Percentiles rank a stretch among this genome's conserved stretches.
Conservation (phyloP, 2,329 filamentous ascomycete species). For the Stemphylium lycopersici region DNA sequence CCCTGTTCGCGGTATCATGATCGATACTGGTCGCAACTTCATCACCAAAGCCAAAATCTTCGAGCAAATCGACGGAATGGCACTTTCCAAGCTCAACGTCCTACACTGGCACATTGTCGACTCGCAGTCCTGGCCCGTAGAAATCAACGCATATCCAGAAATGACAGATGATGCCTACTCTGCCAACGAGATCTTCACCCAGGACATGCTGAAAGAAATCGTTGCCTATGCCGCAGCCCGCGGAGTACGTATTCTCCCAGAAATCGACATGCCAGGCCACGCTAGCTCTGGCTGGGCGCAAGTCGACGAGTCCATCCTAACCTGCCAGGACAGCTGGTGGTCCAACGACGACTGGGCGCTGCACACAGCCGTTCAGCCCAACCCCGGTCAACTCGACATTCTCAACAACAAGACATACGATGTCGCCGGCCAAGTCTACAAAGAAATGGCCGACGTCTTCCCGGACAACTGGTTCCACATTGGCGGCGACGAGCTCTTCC, state of each 20-base stretch:
- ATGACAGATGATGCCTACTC: constrained; percentile 64
- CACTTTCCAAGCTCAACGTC: constrained; percentile 63
- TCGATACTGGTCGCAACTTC: constrained; percentile 63
- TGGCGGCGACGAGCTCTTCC: constrained; percentile 62
- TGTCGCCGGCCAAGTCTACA: constrained; percentile 61
- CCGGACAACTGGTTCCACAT: constrained; percentile 62
- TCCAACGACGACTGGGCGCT: constrained; percentile 62
- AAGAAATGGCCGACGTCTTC: constrained; percentile 59
- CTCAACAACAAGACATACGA: constrained; percentile 63
- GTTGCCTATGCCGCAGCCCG: constrained; percentile 60
- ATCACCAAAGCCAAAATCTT: constrained; percentile 58
- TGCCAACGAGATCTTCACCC: constrained; percentile 54
- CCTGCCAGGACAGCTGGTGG: constrained; percentile 65
- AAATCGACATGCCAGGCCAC: constrained; percentile 68
- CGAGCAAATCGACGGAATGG: constrained; percentile 62
- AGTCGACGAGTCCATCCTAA: constrained; percentile 62
- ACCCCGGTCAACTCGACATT: constrained; percentile 63
- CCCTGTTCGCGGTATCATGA: constrained; percentile 62
- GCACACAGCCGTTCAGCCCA: constrained; percentile 63
- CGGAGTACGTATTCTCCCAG: constrained; percentile 65
- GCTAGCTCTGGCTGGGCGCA: constrained; percentile 62
- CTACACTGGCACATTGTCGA: constrained; percentile 65
- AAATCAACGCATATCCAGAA: constrained; percentile 57
- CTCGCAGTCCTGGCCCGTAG: constrained; percentile 62
- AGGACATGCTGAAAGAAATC: constrained; percentile 52